These are phyloP conservation scores for Sarocladium oryzae DNA, from an alignment of 2,329 filamentous ascomycete species.

Conservation along the genomic window DNA sequence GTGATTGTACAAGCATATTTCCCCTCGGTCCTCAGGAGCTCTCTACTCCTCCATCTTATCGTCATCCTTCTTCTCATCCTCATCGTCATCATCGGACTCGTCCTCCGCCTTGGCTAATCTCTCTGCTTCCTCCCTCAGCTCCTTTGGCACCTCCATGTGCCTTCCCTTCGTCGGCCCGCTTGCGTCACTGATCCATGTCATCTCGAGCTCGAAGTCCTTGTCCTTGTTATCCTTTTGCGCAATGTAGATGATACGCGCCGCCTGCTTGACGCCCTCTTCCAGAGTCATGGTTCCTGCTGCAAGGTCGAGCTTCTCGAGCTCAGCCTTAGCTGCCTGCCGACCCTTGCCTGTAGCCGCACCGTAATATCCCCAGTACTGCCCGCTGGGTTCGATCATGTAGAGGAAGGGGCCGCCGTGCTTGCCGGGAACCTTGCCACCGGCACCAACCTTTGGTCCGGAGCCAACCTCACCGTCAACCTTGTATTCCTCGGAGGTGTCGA, in stretches of 20 bases:
- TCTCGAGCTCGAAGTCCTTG: constrained; percentile 98
- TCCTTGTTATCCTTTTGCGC: constrained; percentile 99
- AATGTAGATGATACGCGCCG: constrained; percentile 92
- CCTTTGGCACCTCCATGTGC: constrained; percentile 89
- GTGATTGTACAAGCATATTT: constrained; percentile 28
- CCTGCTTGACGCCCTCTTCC: constrained; percentile 88
- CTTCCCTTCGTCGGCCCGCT: constrained; percentile 86
- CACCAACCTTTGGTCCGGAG: constrained; percentile 67
- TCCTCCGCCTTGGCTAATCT: constrained; percentile 84
- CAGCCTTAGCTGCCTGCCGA: constrained; percentile 91
- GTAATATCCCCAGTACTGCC: constrained; percentile 98
- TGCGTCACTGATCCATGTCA: constrained; percentile 90
- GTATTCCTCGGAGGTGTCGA: constrained; percentile 81
- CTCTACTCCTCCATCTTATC: constrained; percentile 87
- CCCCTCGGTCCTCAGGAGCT: constrained; percentile 13
- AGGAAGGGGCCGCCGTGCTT: constrained; percentile 84
- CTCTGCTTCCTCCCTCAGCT: constrained; percentile 86
- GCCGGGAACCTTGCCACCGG: constrained; percentile 72
- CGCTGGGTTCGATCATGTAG: constrained; percentile 99
- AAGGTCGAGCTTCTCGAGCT: constrained; percentile 95
- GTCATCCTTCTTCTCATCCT: constrained; percentile 58
- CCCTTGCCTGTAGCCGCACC: constrained; percentile 96
- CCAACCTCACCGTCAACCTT: constrained; percentile 90
- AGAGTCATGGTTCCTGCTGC: constrained; percentile 69
- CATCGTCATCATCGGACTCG: constrained; percentile 74